phyloP scores from a whole-genome alignment of 768 basidiomycete species.

The Dentipellis sp. region DNA sequence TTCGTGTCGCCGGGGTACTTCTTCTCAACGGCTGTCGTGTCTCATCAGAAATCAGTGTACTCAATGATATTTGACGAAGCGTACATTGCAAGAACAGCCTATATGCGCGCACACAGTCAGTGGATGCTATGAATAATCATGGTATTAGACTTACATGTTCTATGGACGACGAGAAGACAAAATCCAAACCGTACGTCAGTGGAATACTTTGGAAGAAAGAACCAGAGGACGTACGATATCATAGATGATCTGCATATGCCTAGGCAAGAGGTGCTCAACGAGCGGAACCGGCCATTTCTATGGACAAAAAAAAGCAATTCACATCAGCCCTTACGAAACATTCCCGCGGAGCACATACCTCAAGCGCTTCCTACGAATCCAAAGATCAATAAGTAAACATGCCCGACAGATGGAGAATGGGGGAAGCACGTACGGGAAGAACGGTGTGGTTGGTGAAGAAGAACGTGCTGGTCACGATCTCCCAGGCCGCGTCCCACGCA shows the following conservation, averaged over 20 bases:
- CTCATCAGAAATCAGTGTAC: background rate
- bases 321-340: background rate
- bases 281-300: conserved; percentile 88
- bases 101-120: conserved; percentile 5
- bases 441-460: conserved; percentile 97
- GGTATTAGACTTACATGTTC: conserved; percentile 37
- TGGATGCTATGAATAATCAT: background rate
- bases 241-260: conserved; percentile 89
- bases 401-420: background rate
- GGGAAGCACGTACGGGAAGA: conserved; percentile 51
- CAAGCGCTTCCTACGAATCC: conserved; percentile 56
- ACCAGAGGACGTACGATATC: conserved; percentile 48
- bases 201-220: conserved; percentile 20
- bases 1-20: conserved; percentile 86
- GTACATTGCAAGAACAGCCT: conserved; percentile 65
- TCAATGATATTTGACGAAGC: conserved; percentile 5
- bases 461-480: conserved; percentile 82
- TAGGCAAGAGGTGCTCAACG: conserved; percentile 76
- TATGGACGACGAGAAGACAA: conserved; percentile 13
- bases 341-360: conserved; percentile 19
- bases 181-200: background rate
- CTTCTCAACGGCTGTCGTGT: conserved; percentile 63
- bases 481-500: conserved; percentile 79
- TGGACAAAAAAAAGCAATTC: background rate
- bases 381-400: background rate